These are phyloP conservation scores for Kazachstania taianensis DNA, from an alignment of 805 yeast genomes.

Conservation along the genomic window DNA sequence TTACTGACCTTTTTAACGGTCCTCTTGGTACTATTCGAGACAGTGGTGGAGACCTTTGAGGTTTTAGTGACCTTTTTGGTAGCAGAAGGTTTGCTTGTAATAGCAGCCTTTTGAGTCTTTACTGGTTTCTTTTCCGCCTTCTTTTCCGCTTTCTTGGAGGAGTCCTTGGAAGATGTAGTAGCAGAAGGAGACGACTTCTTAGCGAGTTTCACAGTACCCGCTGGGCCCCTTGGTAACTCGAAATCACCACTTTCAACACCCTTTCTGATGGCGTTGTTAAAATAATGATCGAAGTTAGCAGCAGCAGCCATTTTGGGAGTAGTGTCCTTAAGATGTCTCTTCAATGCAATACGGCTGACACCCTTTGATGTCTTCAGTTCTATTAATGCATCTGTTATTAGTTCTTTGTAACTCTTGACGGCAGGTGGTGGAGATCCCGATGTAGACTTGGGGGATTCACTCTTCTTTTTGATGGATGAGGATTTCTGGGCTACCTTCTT, in stretches of 20 bases:
- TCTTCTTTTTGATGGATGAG: conserved; percentile 4
- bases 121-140: conserved; percentile 4
- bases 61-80: conserved; percentile 19
- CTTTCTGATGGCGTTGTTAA: conserved; percentile 68
- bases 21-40: no score
- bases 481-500: conserved; percentile 2
- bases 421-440: conserved; percentile 5
- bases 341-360: conserved; percentile 76
- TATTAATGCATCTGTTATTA: conserved; percentile 47
- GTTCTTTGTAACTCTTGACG: conserved; percentile 19
- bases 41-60: conserved; percentile 24
- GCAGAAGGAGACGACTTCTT: conserved; percentile 12
- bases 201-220: conserved; percentile 67
- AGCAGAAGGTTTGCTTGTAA: background rate
- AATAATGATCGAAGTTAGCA: conserved; percentile 61
- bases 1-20: conserved; percentile 5
- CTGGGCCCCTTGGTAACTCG: conserved; percentile 78
- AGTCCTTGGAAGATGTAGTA: conserved; percentile 11
- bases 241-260: conserved; percentile 73
- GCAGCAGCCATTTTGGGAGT: conserved; percentile 47
- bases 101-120: conserved; percentile 10
- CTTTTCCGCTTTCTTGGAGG: conserved; percentile 24
- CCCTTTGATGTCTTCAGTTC: conserved; percentile 65
- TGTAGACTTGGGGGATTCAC: conserved; percentile 6
- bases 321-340: conserved; percentile 58